These are phyloP conservation scores for Monosporascus ibericus DNA, from an alignment of 2,329 filamentous ascomycete species.

Conservation along the genomic window DNA sequence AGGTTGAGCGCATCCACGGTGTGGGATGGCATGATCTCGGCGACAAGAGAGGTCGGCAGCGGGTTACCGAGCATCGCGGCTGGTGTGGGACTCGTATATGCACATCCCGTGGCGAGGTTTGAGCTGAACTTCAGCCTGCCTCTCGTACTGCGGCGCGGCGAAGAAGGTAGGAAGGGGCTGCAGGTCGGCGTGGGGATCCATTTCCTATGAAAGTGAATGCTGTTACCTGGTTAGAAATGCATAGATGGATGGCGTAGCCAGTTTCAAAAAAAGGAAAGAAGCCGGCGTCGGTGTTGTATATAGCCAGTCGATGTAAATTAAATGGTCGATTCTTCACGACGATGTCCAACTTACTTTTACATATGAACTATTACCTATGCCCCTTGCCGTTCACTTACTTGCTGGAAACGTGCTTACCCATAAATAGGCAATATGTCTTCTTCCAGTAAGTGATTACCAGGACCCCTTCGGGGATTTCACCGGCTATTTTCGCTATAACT, in stretches of 20 bases:
- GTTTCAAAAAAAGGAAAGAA: background rate
- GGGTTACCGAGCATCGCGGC: constrained; percentile 80
- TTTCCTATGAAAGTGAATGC: constrained; percentile 63
- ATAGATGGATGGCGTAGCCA: constrained; percentile 2
- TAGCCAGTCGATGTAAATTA: background rate
- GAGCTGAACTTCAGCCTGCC: constrained; percentile 95
- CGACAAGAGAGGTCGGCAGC: constrained; percentile 64
- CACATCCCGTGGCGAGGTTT: constrained; percentile 86
- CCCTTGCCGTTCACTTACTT: no score
- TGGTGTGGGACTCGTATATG: constrained; percentile 87
- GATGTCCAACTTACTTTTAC: no score
- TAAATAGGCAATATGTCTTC: no score
- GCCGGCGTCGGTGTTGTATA: background rate
- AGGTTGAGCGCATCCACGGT: constrained; percentile 39
- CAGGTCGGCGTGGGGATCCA: constrained; percentile 96
- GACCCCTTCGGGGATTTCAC: no score
- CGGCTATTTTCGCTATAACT: no score
- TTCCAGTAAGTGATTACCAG: no score
- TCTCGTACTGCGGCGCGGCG: constrained; percentile 71
- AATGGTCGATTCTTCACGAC: no score
- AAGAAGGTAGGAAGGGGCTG: constrained; percentile 84
- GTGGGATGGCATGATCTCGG: constrained; percentile 47
- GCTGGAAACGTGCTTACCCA: no score
- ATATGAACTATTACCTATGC: no score
- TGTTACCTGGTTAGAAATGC: background rate